Conservation (phyloP, 306 rosid genomes). For the Myrica gale region DNA sequence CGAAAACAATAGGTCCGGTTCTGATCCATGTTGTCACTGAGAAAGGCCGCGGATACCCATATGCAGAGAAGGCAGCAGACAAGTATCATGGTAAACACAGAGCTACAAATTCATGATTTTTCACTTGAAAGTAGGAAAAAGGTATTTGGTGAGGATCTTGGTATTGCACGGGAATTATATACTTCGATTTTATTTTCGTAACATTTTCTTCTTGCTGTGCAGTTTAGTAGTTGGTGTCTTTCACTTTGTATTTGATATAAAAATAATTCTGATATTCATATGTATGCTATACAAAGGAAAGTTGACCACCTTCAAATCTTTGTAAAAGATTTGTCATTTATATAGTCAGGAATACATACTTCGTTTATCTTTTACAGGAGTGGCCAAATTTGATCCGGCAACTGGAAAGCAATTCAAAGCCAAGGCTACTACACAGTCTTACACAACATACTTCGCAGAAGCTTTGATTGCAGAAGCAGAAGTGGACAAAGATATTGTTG, state of each 20-base stretch:
- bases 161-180: background rate
- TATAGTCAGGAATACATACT: background rate
- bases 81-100: slow-evolving; percentile 78
- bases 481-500: slow-evolving; percentile 72
- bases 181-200: background rate
- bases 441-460: slow-evolving; percentile 92
- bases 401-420: slow-evolving; percentile 86
- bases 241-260: background rate
- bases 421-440: slow-evolving; percentile 67
- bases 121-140: background rate
- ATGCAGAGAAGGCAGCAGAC: slow-evolving; percentile 89
- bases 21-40: slow-evolving; percentile 86
- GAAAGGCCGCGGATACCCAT: slow-evolving; percentile 96
- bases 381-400: slow-evolving; percentile 82
- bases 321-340: background rate
- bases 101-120: background rate
- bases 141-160: background rate
- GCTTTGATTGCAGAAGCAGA: slow-evolving; percentile 97
- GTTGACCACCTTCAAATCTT: background rate
- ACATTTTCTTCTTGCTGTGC: background rate
- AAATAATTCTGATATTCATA: background rate
- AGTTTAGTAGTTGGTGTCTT: background rate
- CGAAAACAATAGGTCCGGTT: slow-evolving; percentile 87
- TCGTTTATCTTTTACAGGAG: slow-evolving; percentile 58
- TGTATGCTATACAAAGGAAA: background rate